These are phyloP conservation scores for Carallia brachiata DNA, from an alignment of 345 rosid genomes.

Conservation along the genomic window DNA sequence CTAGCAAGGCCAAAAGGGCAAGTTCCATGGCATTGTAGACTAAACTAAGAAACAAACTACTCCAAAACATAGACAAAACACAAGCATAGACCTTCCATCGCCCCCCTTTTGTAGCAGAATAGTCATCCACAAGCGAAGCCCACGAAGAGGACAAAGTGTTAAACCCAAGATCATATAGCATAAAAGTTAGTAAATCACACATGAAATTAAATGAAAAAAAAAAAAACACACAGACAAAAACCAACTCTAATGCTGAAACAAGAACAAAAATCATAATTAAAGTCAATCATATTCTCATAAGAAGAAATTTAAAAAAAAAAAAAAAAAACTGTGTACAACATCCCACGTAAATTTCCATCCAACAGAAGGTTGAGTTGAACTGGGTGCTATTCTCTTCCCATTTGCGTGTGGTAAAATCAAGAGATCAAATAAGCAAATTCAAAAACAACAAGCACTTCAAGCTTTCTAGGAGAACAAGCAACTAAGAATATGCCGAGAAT, in stretches of 20 bases:
- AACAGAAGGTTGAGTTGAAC: no score
- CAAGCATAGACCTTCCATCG: neutral
- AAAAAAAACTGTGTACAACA: neutral
- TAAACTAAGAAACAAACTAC: slow-evolving; percentile 2
- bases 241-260: neutral
- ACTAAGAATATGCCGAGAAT: no score
- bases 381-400: no score
- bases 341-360: no score
- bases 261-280: neutral
- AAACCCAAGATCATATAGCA: neutral
- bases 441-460: no score
- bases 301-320: no score
- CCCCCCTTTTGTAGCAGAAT: neutral
- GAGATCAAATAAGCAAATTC: no score
- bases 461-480: no score
- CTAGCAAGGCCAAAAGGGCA: neutral
- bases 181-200: neutral
- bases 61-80: neutral
- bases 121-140: neutral
- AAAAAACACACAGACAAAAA: neutral
- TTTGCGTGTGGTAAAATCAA: no score
- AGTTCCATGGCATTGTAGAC: neutral
- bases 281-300: neutral
- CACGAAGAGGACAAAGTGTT: neutral
- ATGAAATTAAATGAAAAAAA: neutral